phyloP scores from a whole-genome alignment of 129 eudicot species.

The Flaveria brownii region DNA sequence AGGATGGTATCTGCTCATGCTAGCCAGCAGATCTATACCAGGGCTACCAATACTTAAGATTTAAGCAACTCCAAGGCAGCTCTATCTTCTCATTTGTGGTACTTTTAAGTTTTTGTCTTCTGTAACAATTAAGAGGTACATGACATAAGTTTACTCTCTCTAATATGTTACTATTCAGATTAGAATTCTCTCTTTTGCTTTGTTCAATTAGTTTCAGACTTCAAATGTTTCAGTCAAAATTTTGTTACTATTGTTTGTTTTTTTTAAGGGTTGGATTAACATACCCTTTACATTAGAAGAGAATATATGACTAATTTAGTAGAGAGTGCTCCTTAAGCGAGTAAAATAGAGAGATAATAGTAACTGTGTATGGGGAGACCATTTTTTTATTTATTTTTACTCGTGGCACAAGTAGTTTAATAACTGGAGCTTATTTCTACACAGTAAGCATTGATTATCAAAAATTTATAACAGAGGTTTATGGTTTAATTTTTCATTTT shows the following conservation, averaged over 20 bases:
- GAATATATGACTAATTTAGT: too few species aligned
- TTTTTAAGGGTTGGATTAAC: too few species aligned
- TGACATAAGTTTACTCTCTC: neutral
- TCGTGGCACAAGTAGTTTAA: too few species aligned
- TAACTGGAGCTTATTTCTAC: too few species aligned
- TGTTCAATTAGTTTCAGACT: neutral
- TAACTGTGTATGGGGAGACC: too few species aligned
- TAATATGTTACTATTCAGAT: neutral
- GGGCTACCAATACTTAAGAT: slow-evolving; percentile 66
- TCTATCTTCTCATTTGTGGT: neutral
- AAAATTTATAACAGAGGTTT: too few species aligned
- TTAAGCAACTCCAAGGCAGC: neutral
- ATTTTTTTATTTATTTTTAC: too few species aligned
- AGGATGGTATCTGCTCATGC: slow-evolving; percentile 71
- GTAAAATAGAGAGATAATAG: too few species aligned
- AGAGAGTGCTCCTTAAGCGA: too few species aligned
- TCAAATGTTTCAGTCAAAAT: neutral
- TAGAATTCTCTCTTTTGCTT: neutral
- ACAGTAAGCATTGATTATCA: too few species aligned
- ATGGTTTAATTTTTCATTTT: too few species aligned
- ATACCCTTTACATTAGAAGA: too few species aligned
- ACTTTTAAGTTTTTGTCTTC: slow-evolving; percentile 4
- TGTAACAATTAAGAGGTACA: slow-evolving; percentile 6
- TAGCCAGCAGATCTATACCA: slow-evolving; percentile 77
- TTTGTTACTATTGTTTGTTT: neutral